Evolutionary conservation across 1,139 yeast species (phyloP), one percentile per base, ranked within the genome.

Genomic region (Nematodospora anomalae): DNA sequence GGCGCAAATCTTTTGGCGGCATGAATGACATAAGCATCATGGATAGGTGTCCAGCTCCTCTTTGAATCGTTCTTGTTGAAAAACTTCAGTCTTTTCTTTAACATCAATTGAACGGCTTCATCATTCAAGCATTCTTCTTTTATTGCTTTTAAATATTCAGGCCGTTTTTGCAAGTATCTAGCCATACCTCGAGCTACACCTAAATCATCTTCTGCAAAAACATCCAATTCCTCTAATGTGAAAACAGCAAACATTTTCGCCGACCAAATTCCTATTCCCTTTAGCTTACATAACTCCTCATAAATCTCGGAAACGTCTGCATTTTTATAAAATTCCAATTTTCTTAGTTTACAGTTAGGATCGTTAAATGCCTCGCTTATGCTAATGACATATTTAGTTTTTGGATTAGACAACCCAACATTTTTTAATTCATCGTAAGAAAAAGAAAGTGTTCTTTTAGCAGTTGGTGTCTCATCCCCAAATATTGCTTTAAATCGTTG

Each of bases 251-350:
- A 89, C 96, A 89, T 89, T 40, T 83, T 85, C 0, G 95, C 94
- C 7, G 90, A 80, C 97, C 97, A 89, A 1, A 79, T 76, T 0
- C 97, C 97, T 23, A 89, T 76, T 0, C 97, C 97, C 52, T 87
- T 85, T 38, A 88, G 64, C 26, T 52, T 50, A 1, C 79, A 78
- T 37, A 88, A 58, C 39, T 72, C 77, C 15, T 72, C 74, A 1
- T 76, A 64, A 3, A 86, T 66, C 22, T 71, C 83, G n/a, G 66
- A 67, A 35, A 70, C 67, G 3, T 58, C 49, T 10, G 58, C 58
- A 1, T 51, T 49, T 9, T 47, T 41, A 47, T 71, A 75, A 45
- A 76, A 64, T 3, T 62, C 62, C n/a, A 50, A 33, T 0, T 63
- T 57, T 0, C 77, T 54, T 13, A 80, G 62, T 2, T 58, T 60